Evolutionary conservation across 306 rosid genomes (phyloP).

Genomic region (Clitoria ternatea): DNA sequence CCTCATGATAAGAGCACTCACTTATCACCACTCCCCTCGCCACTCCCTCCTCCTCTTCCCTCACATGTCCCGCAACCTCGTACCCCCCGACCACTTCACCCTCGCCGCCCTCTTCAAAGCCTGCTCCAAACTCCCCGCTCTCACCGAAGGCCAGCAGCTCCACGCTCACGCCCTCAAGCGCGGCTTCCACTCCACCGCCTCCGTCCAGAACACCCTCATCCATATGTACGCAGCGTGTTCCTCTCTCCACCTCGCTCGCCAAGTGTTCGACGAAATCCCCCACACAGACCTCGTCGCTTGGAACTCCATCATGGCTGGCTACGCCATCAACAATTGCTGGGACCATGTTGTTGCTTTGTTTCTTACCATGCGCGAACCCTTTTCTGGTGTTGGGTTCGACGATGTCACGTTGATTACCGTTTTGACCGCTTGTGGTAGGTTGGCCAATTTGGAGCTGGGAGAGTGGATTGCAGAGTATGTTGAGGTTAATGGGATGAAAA

Average conservation of each 20-base stretch:
- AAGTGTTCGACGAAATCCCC: constrained; percentile 52
- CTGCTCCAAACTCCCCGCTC: constrained; percentile 40
- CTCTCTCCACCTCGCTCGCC: constrained; percentile 40
- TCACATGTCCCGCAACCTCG: constrained; percentile 38
- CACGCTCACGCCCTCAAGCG: constrained; percentile 46
- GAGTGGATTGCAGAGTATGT: constrained; percentile 44
- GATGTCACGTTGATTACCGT: constrained; percentile 53
- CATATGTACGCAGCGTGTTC: constrained; percentile 44
- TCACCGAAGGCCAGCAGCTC: constrained; percentile 45
- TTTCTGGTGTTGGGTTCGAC: constrained; percentile 42
- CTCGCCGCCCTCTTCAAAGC: constrained; percentile 50
- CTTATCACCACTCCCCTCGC: constrained; percentile 35
- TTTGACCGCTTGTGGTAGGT: constrained; percentile 54
- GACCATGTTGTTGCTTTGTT: constrained; percentile 48
- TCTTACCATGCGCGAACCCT: constrained; percentile 28
- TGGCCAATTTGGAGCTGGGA: constrained; percentile 50
- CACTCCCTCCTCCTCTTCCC: constrained; percentile 42
- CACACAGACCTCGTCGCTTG: constrained; percentile 34
- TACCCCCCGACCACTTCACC: constrained; percentile 39
- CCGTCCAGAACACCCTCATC: constrained; percentile 48
- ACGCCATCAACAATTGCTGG: constrained; percentile 44
- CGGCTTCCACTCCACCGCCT: constrained; percentile 34
- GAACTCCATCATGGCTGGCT: constrained; percentile 58
- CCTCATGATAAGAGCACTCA: constrained; percentile 45
- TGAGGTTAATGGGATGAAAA: constrained; percentile 31